A percentile compares a stretch with the other conserved stretches of the same genome.
phyloP scores from a whole-genome alignment of 371 early-diverging fungal genomes.

The Syncephalastrum contaminatum region DNA sequence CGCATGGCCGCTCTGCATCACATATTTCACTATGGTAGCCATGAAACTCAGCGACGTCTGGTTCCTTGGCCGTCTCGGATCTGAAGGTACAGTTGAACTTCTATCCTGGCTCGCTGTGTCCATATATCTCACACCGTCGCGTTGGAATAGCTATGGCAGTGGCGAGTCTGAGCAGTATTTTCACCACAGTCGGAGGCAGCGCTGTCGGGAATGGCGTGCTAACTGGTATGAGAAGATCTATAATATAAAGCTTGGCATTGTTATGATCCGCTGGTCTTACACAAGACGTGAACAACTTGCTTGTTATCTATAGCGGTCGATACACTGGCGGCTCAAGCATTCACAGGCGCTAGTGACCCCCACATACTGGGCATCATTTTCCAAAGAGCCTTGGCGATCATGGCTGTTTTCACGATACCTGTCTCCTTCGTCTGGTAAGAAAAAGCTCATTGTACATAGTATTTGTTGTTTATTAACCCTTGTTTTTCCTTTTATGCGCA shows the following conservation, averaged over 20 bases:
- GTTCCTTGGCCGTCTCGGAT: slow-evolving; percentile 30
- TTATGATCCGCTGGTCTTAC: neutral
- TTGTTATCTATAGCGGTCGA: slow-evolving; percentile 30
- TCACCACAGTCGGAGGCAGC: slow-evolving; percentile 30
- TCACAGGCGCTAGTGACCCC: slow-evolving; percentile 34
- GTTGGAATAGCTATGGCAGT: slow-evolving; percentile 32
- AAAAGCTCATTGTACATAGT: too few species aligned
- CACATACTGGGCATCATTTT: slow-evolving; percentile 37
- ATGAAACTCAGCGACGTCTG: slow-evolving; percentile 33
- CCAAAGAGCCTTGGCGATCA: slow-evolving; percentile 33
- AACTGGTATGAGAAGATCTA: slow-evolving; percentile 26
- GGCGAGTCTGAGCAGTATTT: slow-evolving; percentile 34
- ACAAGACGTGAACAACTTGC: neutral
- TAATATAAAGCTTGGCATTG: too few species aligned
- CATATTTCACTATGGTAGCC: slow-evolving; percentile 27
- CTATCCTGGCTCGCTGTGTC: neutral
- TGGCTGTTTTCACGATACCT: slow-evolving; percentile 24
- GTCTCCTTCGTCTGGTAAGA: slow-evolving; percentile 27
- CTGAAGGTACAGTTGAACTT: slow-evolving; percentile 17
- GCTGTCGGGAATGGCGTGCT: slow-evolving; percentile 38
- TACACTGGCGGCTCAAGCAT: slow-evolving; percentile 45
- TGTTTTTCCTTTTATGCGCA: neutral
- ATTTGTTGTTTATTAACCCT: neutral
- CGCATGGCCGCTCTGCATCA: slow-evolving; percentile 27
- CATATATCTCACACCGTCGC: too few species aligned